phyloP scores from a whole-genome alignment of 371 early-diverging fungal genomes.

The Hamiltosporidium tvaerminnensis region DNA sequence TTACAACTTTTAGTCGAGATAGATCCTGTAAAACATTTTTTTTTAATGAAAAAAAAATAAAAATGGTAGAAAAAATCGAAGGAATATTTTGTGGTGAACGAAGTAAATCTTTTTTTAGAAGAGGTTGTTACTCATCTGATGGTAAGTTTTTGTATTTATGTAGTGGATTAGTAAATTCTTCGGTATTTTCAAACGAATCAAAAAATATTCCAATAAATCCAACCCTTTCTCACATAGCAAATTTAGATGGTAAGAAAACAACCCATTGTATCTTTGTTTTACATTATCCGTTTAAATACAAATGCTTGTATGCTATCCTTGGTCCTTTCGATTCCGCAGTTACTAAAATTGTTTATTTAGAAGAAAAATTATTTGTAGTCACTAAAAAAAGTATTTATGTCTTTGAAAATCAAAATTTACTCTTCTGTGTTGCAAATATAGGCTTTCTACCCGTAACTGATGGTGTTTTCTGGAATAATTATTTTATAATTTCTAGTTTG shows the following conservation, averaged over 20 bases:
- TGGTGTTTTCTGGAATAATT: no score
- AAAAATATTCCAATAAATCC: no score
- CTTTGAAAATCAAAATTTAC: conserved; percentile 1
- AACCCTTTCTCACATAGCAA: no score
- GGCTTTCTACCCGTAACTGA: neutral
- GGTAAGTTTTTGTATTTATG: conserved; percentile 16
- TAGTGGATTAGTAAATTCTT: no score
- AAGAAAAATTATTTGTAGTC: conserved; percentile 17
- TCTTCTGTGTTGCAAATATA: neutral
- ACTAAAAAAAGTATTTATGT: conserved; percentile 41
- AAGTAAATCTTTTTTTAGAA: conserved; percentile 31
- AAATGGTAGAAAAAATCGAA: conserved; percentile 17
- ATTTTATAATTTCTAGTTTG: no score
- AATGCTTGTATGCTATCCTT: conserved; percentile 14
- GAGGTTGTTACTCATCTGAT: conserved; percentile 22
- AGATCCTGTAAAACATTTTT: conserved; percentile 26
- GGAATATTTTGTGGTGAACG: conserved; percentile 15
- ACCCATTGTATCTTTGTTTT: conserved; percentile 1
- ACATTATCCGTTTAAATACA: conserved; percentile 22
- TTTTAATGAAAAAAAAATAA: conserved; percentile 6
- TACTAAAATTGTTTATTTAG: conserved; percentile 16
- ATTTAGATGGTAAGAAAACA: conserved; percentile 5
- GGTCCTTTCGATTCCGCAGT: conserved; percentile 42
- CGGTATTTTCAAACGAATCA: no score
- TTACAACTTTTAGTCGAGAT: conserved; percentile 36